These are phyloP conservation scores for Pseudonitzschia delicatissima DNA, from an alignment of 108 stramenopile species.

Conservation along the genomic window DNA sequence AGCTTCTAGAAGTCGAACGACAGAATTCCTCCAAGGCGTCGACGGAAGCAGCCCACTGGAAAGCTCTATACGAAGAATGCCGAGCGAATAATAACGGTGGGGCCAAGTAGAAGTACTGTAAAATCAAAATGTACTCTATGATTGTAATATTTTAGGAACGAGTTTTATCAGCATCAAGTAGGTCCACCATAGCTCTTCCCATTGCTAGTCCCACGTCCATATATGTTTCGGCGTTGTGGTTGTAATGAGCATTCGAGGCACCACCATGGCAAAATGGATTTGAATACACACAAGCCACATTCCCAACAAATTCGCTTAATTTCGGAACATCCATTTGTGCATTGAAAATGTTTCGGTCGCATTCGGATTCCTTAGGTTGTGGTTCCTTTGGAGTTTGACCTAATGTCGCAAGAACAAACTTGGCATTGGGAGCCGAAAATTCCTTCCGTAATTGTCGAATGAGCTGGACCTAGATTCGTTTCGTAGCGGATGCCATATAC, in stretches of 20 bases:
- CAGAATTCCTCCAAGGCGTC: not conserved
- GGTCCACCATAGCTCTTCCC: constrained; percentile 34
- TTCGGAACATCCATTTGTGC: constrained; percentile 25
- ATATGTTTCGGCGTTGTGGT: constrained; percentile 38
- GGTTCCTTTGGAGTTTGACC: constrained; percentile 21
- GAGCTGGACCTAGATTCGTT: constrained; percentile 23
- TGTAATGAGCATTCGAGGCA: constrained; percentile 23
- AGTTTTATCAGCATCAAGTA: constrained; percentile 4
- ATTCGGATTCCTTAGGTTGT: constrained; percentile 3
- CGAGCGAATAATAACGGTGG: not conserved
- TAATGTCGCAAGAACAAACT: constrained; percentile 38
- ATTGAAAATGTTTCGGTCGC: constrained; percentile 19
- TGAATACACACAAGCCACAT: constrained; percentile 27
- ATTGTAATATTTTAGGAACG: too few relatives aligned
- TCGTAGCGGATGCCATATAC: constrained; percentile 18
- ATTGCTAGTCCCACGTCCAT: constrained; percentile 42
- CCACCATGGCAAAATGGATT: constrained; percentile 20
- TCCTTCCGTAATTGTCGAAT: constrained; percentile 28
- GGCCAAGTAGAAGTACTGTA: too few relatives aligned
- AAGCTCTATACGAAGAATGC: constrained; percentile 25
- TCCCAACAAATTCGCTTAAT: constrained; percentile 25
- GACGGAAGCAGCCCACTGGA: constrained; percentile 23
- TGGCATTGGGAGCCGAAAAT: constrained; percentile 29
- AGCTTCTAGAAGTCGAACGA: constrained; percentile 27
- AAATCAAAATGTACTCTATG: too few relatives aligned